Conservation (phyloP, 768 basidiomycete species). For the Suillus hirtellus region DNA sequence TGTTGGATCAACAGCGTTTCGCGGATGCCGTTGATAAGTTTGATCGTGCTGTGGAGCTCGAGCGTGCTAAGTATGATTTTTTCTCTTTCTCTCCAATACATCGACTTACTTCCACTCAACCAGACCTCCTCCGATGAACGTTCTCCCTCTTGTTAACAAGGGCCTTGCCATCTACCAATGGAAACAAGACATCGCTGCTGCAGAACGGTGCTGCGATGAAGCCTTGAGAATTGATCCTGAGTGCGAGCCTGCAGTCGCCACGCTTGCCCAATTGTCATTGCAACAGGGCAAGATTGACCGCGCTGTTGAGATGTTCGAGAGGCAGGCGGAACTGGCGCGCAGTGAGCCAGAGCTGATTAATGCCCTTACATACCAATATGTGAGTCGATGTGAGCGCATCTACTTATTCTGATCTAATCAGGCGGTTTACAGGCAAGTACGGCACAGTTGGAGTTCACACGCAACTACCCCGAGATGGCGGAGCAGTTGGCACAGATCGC, state of each 20-base stretch:
- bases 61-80: constrained; percentile 63
- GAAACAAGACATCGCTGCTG: constrained; percentile 84
- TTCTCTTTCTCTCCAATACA: background rate
- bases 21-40: constrained; percentile 90
- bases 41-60: constrained; percentile 87
- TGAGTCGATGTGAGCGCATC: constrained; percentile 36
- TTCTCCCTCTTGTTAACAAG: constrained; percentile 94
- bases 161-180: constrained; percentile 96
- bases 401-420: constrained; percentile 2
- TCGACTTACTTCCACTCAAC: constrained; percentile 7
- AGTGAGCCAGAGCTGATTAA: constrained; percentile 86
- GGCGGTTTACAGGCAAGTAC: constrained; percentile 61
- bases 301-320: constrained; percentile 84
- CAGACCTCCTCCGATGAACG: constrained; percentile 63
- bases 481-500: constrained; percentile 58
- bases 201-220: constrained; percentile 84
- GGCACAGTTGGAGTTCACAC: constrained; percentile 81
- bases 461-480: constrained; percentile 84
- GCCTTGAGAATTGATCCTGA: constrained; percentile 87
- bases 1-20: constrained; percentile 89
- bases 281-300: constrained; percentile 89
- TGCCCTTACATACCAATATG: constrained; percentile 77
- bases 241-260: constrained; percentile 96
- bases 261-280: constrained; percentile 87
- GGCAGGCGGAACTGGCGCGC: constrained; percentile 82